Conservation (phyloP, 2,329 filamentous ascomycete species). For the Colletotrichum melonis region DNA sequence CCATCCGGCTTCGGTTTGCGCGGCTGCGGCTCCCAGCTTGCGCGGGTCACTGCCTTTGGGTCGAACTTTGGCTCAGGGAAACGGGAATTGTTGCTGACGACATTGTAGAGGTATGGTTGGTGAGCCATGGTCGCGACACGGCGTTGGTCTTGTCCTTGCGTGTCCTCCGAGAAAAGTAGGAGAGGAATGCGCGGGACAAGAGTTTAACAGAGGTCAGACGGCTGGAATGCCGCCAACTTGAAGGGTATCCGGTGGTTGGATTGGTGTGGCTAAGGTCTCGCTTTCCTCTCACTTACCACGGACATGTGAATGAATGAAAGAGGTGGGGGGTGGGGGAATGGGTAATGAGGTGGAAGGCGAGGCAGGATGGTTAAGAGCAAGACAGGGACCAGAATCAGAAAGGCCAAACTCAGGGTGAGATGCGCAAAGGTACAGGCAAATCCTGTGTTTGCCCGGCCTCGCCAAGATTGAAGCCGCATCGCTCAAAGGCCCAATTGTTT, state of each 20-base stretch:
- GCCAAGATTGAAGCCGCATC: not conserved
- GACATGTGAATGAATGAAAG: constrained; percentile 22
- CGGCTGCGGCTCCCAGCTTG: constrained; percentile 76
- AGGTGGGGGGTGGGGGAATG: constrained; percentile 8
- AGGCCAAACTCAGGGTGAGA: not conserved
- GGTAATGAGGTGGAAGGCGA: not conserved
- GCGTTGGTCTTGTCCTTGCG: not conserved
- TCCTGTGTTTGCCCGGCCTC: not conserved
- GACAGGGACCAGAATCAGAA: not conserved
- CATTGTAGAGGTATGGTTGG: constrained; percentile 79
- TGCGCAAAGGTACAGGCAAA: not conserved
- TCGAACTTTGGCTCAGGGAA: constrained; percentile 75
- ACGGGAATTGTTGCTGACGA: constrained; percentile 61
- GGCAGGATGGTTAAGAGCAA: constrained; percentile 5
- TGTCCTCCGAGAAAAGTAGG: not conserved
- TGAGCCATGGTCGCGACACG: constrained; percentile 44
- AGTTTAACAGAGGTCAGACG: not conserved
- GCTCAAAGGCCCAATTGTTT: not conserved
- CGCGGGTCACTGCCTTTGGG: constrained; percentile 85
- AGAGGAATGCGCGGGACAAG: constrained; percentile 13
- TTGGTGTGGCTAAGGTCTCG: not conserved
- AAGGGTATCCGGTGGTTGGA: not conserved
- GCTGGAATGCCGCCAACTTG: constrained; percentile 19
- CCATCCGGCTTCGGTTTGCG: constrained; percentile 75
- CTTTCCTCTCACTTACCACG: not conserved